Evolutionary conservation across 2,329 filamentous ascomycete species (phyloP), one percentile per base, ranked within the genome.

Genomic region (Talaromyces atroroseus): DNA sequence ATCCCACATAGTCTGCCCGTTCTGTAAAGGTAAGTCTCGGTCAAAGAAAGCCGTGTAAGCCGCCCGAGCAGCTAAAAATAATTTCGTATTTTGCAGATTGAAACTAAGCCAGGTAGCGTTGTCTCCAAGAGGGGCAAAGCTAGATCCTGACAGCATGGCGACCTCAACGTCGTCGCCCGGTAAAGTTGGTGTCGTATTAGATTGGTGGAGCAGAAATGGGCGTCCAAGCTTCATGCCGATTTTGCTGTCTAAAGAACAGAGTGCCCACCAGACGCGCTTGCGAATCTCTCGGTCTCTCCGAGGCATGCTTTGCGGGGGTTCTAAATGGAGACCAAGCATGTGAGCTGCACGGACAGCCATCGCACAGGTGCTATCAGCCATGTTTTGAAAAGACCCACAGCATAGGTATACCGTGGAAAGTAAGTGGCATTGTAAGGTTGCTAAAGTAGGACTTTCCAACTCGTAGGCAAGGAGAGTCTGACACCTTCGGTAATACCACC

Each of bases 181-280:
- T 7, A 77, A 55, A 6, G 61, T 66, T 20, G 70, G 74, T 0
- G 71, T 71, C 6, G 70, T 68, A 24, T 70, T 57, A 12, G 67
- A 64, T 16, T 69, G 58, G 36, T 72, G 61, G 2, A 74, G 59
- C 4, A 69, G 62, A 23, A 74, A 74, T 1, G 78, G 77, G 0
- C 78, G 74, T 1, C 78, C 78, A 2, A 80, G 68, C 57, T 79
- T 77, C 67, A 76, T 74, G 56, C 70, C 70, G 3, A 67, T 71
- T 61, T 79, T 79, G 56, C 67, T 74, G 50, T 83, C 81, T 16
- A 81, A 63, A 0, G 70, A 67, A 62, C 75, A 82, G 1, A 83
- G 62, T 1, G 65, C 66, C 79, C 79, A 82, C 80, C 80, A 83
- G 12, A 82, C 59, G 0, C 79, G 70, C 60, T 74, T 78, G 3